A percentile compares a stretch with the other conserved stretches of the same genome.
Conservation (phyloP, 2,329 filamentous ascomycete species). For the Monosporascus cannonballus region DNA sequence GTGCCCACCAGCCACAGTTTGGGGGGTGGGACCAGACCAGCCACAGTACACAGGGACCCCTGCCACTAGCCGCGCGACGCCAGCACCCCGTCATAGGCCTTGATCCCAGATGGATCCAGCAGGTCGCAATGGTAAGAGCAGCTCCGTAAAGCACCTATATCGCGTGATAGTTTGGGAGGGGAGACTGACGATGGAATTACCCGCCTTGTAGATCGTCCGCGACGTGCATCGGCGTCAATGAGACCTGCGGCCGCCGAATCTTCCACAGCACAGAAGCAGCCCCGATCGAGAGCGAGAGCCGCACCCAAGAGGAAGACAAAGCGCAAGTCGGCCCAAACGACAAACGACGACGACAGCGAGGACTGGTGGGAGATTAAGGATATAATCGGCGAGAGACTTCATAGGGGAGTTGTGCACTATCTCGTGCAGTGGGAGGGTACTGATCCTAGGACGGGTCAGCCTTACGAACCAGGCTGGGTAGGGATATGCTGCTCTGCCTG, state of each 20-base stretch:
- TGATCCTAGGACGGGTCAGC: constrained; percentile 39
- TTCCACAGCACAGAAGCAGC: background rate
- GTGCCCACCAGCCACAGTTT: too few relatives aligned
- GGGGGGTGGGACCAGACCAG: too few relatives aligned
- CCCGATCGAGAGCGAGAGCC: background rate
- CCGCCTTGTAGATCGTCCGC: background rate
- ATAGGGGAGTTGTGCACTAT: constrained; percentile 33
- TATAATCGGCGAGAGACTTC: constrained; percentile 31
- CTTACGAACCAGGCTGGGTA: constrained; percentile 48
- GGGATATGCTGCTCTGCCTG: constrained; percentile 3
- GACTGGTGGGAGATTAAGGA: constrained; percentile 26
- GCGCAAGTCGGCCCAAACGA: constrained; percentile 3
- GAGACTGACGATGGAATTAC: background rate
- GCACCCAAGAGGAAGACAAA: constrained; percentile 4
- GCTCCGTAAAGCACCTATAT: background rate
- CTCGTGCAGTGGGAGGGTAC: constrained; percentile 49
- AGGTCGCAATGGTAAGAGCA: background rate
- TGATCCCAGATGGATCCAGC: background rate
- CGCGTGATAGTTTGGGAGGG: background rate
- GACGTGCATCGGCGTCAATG: background rate
- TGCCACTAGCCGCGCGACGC: background rate
- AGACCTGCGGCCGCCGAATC: background rate
- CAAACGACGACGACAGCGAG: constrained; percentile 1
- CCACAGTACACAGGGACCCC: background rate
- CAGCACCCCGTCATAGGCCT: background rate